Evolutionary conservation across 192 early-diverging fungal genomes (phyloP), one percentile per base, ranked within the genome.

Genomic region (Entomortierella lignicola): DNA sequence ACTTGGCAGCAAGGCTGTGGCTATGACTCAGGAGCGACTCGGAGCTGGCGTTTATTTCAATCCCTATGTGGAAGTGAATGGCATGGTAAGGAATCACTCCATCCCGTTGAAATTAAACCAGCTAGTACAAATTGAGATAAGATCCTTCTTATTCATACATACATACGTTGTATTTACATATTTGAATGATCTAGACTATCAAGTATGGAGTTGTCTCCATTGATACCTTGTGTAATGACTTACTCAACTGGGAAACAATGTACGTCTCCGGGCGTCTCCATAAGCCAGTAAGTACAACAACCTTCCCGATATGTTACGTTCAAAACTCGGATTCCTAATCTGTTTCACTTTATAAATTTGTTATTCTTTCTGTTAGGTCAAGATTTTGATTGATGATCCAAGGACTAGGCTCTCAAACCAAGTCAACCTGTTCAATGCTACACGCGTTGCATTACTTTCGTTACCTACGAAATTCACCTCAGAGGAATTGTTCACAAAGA

Each of bases 171-270:
- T n/a, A n/a, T n/a, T n/a, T n/a, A n/a, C n/a, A n/a, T n/a, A n/a
- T n/a, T 34, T 12, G 47, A 27, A 55, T 68, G 10, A 17, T 44
- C 51, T 55, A 94, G 89, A 59, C 83, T 55, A 86, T 98, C 65
- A 99, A 99, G 77, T 99, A 99, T 81, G 98, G 98, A 12, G 98
- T 99, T 18, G 92, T 98, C 23, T 94, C 94, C 5, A 94, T 98
- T 79, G 92, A 97, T 71, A 85, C 84, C 23, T 82, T 99, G 23
- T 91, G 92, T 64, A 87, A 87, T 71, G 98, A 99, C 69, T 74
- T 99, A 50, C 82, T 92, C 34, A 92, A 98, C 82, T 99, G 98
- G 98, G 93, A 96, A 56, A 92, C 94, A 4, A 83, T 99, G 62
- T 99, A 99, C 80, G 68, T 99, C 8, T 95, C 98, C 6, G 98